Conservation (phyloP, 768 basidiomycete species). For the Solioccasus polychromus region DNA sequence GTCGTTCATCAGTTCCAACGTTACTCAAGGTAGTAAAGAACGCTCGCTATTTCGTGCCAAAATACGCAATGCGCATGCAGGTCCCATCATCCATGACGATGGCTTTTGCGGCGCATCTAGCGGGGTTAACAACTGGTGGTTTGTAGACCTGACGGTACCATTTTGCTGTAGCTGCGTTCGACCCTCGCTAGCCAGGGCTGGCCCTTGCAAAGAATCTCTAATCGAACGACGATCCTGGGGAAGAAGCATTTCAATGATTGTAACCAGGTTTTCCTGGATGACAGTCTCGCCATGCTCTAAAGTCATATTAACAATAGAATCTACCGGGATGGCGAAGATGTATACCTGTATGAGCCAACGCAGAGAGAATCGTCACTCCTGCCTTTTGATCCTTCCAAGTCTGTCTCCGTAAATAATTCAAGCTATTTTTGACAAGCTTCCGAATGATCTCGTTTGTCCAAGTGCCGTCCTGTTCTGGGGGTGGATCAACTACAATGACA, state of each 20-base stretch:
- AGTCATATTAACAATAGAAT: background rate
- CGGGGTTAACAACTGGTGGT: background rate
- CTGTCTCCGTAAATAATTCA: background rate
- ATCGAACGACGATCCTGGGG: constrained; percentile 8
- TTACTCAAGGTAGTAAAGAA: background rate
- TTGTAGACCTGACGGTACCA: too few relatives aligned
- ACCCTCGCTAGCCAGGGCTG: too few relatives aligned
- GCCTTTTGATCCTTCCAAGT: constrained; percentile 22
- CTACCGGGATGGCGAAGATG: background rate
- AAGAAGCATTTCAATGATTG: constrained; percentile 20
- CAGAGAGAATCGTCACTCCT: constrained; percentile 21
- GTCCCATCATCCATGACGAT: constrained; percentile 23
- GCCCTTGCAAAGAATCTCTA: too few relatives aligned
- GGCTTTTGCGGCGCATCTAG: background rate
- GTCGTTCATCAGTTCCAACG: background rate
- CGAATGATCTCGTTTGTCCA: too few relatives aligned
- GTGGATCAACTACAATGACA: background rate
- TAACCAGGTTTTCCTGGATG: constrained; percentile 3
- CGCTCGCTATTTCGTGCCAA: constrained; percentile 15
- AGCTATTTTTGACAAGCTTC: constrained; percentile 11
- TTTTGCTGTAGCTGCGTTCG: too few relatives aligned
- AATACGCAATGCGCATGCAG: constrained; percentile 21
- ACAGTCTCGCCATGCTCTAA: constrained; percentile 14
- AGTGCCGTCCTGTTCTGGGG: constrained; percentile 6
- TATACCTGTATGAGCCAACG: constrained; percentile 22